phyloP scores from a whole-genome alignment of 257 asterid species.

The Henckelia pumila region DNA sequence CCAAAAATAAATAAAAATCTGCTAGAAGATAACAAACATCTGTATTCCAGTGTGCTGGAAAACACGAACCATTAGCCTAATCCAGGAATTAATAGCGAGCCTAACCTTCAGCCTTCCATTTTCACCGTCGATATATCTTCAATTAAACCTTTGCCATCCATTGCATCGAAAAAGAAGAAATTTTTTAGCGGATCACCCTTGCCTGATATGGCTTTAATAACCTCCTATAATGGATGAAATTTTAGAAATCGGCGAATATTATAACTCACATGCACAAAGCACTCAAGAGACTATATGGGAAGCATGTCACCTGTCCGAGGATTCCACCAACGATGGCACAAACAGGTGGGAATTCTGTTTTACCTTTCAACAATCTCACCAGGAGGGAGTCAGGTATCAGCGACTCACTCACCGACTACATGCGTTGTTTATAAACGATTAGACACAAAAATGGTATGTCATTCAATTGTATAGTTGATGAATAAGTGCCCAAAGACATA shows the following conservation, averaged over 20 bases:
- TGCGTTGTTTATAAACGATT: constrained; percentile 5
- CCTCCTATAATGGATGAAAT: constrained; percentile 56
- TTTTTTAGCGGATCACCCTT: constrained; percentile 92
- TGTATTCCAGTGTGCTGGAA: neutral
- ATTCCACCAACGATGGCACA: constrained; percentile 90
- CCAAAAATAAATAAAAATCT: too few species aligned
- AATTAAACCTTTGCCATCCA: constrained; percentile 83
- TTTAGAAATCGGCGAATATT: constrained; percentile 13
- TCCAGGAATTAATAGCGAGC: neutral
- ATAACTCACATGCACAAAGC: neutral
- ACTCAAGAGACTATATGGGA: neutral
- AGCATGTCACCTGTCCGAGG: constrained; percentile 78
- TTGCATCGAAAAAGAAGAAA: constrained; percentile 81
- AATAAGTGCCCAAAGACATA: constrained; percentile 28
- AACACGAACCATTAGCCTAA: neutral
- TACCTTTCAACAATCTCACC: constrained; percentile 62
- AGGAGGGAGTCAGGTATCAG: constrained; percentile 78
- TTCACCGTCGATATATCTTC: constrained; percentile 58
- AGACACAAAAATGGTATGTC: constrained; percentile 21
- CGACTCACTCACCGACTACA: constrained; percentile 67
- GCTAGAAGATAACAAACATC: neutral
- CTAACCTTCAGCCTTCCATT: constrained; percentile 15
- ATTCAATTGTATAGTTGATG: neutral
- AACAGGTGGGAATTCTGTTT: constrained; percentile 85
- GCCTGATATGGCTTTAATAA: constrained; percentile 90